Evolutionary conservation across 2,329 filamentous ascomycete genomes (phyloP), one percentile per base, ranked within the genome.

Genomic region (Sphaerulina populicola): DNA sequence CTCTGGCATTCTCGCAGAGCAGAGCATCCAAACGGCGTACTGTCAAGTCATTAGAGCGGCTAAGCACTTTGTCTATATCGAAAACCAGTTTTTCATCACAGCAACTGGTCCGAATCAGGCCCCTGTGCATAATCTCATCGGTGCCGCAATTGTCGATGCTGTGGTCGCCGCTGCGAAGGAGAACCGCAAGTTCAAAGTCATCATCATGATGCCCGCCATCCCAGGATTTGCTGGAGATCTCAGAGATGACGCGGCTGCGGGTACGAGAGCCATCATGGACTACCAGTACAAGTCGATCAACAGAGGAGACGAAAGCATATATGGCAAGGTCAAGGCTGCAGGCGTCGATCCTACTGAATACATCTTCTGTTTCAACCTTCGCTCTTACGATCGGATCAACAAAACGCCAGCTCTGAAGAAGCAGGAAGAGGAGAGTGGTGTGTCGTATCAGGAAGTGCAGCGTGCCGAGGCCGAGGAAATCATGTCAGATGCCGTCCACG

Each of bases 251-350:
- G 88, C 86, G 15, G 91, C 91, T 0, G 80, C 81, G 1, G 91
- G 91, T 8, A 97, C 91, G 0, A 73, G 88, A 44, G 91, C 90
- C 9, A 98, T 97, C 63, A 97, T 98, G 88, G 90, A 97, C 66
- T 97, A 95, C 64, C 93, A 97, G 66, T 98, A 93, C 75, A 94
- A 94, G 70, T 94, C 88, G 0, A 94, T 98, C 58, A 88, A 85
- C 64, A 84, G 93, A 40, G 93, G 93, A 5, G 85, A 94, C 57
- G 77, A 97, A 65, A 95, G 88, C 4, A 97, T 98, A 47, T 93
- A 86, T 61, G 88, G 80, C 36, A 83, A 86, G 64, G 81, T 96
- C 52, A 74, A 76, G 51, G 80, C 79, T 6, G 75, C 86, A 56
- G 89, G 86, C 1, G 79, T 93, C 1, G 82, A 96, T 60, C 88